Percentiles rank a stretch among this genome's conserved stretches.
These are phyloP conservation scores for Alternaria rosae DNA, from an alignment of 2,329 filamentous ascomycete species.

Conservation along the genomic window DNA sequence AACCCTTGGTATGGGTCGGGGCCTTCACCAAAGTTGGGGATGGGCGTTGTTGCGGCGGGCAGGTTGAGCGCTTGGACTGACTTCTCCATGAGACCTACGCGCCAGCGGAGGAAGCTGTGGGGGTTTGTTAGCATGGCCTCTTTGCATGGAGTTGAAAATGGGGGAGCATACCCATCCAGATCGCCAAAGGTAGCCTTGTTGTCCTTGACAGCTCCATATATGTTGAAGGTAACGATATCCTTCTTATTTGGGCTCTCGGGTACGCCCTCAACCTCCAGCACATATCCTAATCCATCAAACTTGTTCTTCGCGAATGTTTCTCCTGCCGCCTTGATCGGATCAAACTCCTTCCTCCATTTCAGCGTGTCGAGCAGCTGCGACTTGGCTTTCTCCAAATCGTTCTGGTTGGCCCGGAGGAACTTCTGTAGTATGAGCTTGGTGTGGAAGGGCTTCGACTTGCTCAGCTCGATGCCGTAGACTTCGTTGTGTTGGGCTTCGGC, in stretches of 20 bases:
- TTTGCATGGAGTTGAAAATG: not conserved
- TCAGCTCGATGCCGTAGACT: constrained; percentile 84
- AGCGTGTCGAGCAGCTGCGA: constrained; percentile 81
- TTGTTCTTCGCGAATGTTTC: constrained; percentile 70
- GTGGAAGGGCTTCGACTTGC: constrained; percentile 64
- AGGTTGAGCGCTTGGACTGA: constrained; percentile 79
- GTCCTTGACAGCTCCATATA: constrained; percentile 87
- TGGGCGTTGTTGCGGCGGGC: constrained; percentile 70
- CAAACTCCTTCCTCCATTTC: constrained; percentile 79
- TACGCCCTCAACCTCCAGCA: constrained; percentile 71
- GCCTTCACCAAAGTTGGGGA: constrained; percentile 70
- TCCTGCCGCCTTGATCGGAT: constrained; percentile 71
- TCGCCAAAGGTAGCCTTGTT: constrained; percentile 82
- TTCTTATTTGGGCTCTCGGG: constrained; percentile 63
- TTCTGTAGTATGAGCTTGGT: constrained; percentile 89
- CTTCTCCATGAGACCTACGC: constrained; percentile 88
- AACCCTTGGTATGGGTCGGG: constrained; percentile 87
- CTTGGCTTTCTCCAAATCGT: constrained; percentile 75
- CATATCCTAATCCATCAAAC: constrained; percentile 81
- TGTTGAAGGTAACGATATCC: constrained; percentile 85
- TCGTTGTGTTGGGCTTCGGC: constrained; percentile 69
- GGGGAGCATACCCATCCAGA: constrained; percentile 70
- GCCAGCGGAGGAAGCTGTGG: constrained; percentile 86
- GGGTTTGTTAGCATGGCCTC: not conserved
- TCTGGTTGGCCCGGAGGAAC: constrained; percentile 88